Evolutionary conservation across 2,329 filamentous ascomycete species (phyloP).

Genomic region (Seiridium unicorne): DNA sequence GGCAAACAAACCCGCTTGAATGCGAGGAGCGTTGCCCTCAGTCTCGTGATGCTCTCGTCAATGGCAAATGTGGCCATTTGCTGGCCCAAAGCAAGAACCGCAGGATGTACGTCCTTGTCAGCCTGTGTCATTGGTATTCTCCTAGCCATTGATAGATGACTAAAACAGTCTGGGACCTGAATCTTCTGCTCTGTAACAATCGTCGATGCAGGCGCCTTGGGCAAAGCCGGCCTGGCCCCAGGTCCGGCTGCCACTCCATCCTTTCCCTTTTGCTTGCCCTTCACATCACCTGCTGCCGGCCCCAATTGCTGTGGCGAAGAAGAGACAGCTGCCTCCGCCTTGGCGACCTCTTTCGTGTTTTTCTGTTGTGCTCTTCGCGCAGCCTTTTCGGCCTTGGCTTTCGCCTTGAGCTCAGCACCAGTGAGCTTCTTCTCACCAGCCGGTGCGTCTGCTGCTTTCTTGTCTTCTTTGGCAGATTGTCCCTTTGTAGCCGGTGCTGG

Average conservation of each 20-base stretch:
- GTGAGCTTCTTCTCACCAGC: slow-evolving; percentile 55
- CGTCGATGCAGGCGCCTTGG: slow-evolving; percentile 34
- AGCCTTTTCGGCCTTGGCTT: slow-evolving; percentile 87
- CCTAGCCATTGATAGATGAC: slow-evolving; percentile 72
- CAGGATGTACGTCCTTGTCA: slow-evolving; percentile 80
- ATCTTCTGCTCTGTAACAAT: slow-evolving; percentile 56
- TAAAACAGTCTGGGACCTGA: slow-evolving; percentile 70
- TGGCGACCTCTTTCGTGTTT: slow-evolving; percentile 46
- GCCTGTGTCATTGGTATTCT: slow-evolving; percentile 54
- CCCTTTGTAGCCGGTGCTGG: slow-evolving; percentile 5
- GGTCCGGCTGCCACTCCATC: slow-evolving; percentile 33
- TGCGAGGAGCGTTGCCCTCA: slow-evolving; percentile 82
- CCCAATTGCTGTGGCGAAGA: slow-evolving; percentile 31
- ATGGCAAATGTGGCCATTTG: slow-evolving; percentile 88
- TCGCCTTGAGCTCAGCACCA: slow-evolving; percentile 81
- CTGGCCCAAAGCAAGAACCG: slow-evolving; percentile 80
- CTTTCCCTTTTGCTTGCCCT: slow-evolving; percentile 48
- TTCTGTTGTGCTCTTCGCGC: slow-evolving; percentile 76
- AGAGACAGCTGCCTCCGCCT: slow-evolving; percentile 31
- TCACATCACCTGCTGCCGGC: slow-evolving; percentile 38
- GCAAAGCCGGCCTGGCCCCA: slow-evolving; percentile 24
- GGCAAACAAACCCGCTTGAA: slow-evolving; percentile 70
- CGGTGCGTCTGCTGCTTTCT: slow-evolving; percentile 16
- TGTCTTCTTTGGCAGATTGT: slow-evolving; percentile 16
- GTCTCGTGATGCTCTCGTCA: slow-evolving; percentile 83